Conservation (phyloP, 805 yeast species). For the Zygoascus bituminiphila region DNA sequence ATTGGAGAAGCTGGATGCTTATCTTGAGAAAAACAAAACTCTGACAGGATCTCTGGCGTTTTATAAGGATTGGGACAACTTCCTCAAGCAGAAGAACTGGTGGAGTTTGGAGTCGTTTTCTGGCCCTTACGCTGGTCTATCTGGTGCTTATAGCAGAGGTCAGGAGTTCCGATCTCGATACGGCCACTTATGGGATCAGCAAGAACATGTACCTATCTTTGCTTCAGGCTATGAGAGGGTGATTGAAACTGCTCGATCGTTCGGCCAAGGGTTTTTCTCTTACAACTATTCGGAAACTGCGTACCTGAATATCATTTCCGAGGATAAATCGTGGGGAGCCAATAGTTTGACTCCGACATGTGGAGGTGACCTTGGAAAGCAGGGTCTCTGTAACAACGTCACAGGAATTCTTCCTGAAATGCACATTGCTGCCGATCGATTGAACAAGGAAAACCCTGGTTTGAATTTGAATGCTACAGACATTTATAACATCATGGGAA, state of each 20-base stretch:
- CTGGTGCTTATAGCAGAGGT: slow-evolving; percentile 44
- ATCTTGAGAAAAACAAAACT: neutral
- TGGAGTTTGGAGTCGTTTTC: slow-evolving; percentile 46
- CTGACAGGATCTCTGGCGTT: slow-evolving; percentile 38
- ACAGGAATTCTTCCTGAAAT: slow-evolving; percentile 17
- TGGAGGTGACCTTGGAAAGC: slow-evolving; percentile 34
- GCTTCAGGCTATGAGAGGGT: slow-evolving; percentile 48
- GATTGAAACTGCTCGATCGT: slow-evolving; percentile 44
- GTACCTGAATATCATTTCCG: slow-evolving; percentile 38
- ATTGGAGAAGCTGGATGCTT: slow-evolving; percentile 12
- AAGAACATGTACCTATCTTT: slow-evolving; percentile 40
- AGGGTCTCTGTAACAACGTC: slow-evolving; percentile 10
- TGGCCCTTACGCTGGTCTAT: slow-evolving; percentile 46
- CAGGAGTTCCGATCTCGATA: slow-evolving; percentile 41
- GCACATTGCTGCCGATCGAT: slow-evolving; percentile 22
- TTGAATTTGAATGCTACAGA: slow-evolving; percentile 35
- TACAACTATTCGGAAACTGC: slow-evolving; percentile 33
- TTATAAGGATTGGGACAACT: slow-evolving; percentile 40
- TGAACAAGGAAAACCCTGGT: slow-evolving; percentile 31
- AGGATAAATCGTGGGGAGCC: slow-evolving; percentile 42
- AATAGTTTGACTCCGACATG: slow-evolving; percentile 49
- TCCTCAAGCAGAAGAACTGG: slow-evolving; percentile 28
- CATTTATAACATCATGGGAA: slow-evolving; percentile 34
- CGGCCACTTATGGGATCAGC: slow-evolving; percentile 35
- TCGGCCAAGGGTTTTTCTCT: slow-evolving; percentile 53